Conservation (phyloP, 139 green algal species). For the Nannochloris sp. region DNA sequence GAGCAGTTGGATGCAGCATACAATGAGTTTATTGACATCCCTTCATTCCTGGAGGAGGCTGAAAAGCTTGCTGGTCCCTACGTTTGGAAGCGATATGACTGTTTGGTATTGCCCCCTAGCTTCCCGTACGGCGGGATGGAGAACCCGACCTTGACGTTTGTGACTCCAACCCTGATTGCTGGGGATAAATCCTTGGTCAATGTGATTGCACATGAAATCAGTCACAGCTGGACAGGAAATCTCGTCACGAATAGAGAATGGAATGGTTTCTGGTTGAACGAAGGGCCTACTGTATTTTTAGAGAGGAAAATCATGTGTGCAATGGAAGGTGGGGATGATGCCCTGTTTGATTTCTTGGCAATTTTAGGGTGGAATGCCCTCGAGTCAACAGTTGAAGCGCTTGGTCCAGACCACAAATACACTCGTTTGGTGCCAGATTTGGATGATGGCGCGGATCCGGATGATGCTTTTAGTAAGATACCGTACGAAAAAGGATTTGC, state of each 20-base stretch:
- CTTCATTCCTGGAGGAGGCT: conserved; percentile 59
- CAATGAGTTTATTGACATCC: conserved; percentile 82
- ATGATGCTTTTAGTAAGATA: conserved; percentile 73
- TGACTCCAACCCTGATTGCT: conserved; percentile 85
- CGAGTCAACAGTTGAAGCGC: conserved; percentile 21
- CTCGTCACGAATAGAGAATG: conserved; percentile 78
- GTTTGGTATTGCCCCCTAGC: conserved; percentile 83
- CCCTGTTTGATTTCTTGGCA: conserved; percentile 31
- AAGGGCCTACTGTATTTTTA: conserved; percentile 70
- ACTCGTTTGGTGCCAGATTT: conserved; percentile 50
- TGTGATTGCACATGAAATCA: conserved; percentile 88
- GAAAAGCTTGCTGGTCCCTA: conserved; percentile 80
- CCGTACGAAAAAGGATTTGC: conserved; percentile 70
- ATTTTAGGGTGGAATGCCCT: conserved; percentile 25
- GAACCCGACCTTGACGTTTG: conserved; percentile 83
- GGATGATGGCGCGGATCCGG: conserved; percentile 64
- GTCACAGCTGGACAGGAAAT: conserved; percentile 88
- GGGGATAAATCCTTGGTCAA: conserved; percentile 66
- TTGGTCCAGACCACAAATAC: conserved; percentile 41
- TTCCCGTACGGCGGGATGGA: conserved; percentile 70
- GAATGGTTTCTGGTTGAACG: conserved; percentile 72
- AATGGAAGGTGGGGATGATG: conserved; percentile 46
- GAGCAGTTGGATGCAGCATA: conserved; percentile 66
- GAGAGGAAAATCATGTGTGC: conserved; percentile 77
- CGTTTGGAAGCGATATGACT: conserved; percentile 85